phyloP scores from a whole-genome alignment of 2,329 filamentous ascomycete species.

The Ciborinia camelliae region DNA sequence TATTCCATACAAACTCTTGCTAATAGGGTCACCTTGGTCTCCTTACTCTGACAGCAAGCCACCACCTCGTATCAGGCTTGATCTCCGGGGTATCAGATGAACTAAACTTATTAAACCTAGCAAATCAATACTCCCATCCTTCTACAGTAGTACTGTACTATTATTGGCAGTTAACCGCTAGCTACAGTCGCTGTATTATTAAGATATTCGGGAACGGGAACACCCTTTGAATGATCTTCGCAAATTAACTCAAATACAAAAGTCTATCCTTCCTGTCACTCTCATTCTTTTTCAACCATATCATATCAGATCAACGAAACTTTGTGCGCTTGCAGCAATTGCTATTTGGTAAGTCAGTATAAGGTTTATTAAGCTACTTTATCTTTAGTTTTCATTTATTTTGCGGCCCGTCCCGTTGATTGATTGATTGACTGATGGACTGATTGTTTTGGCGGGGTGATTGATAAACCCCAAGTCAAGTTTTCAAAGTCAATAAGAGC shows the following conservation, averaged over 20 bases:
- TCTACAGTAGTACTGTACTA: too few species aligned
- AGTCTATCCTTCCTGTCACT: neutral
- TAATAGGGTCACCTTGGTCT: too few species aligned
- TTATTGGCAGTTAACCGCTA: neutral
- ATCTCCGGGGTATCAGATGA: neutral
- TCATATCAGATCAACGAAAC: neutral
- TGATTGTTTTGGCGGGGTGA: neutral
- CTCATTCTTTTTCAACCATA: neutral
- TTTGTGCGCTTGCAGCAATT: neutral
- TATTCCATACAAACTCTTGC: neutral
- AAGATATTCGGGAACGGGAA: neutral
- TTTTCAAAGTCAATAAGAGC: neutral
- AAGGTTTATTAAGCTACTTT: neutral
- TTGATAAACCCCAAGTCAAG: neutral
- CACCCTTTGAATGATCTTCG: neutral
- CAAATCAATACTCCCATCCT: neutral
- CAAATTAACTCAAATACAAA: neutral
- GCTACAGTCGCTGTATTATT: too few species aligned
- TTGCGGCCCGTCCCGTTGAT: neutral
- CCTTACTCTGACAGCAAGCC: conserved; percentile 9
- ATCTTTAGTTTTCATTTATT: neutral
- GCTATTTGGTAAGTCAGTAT: neutral
- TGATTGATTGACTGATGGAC: too few species aligned
- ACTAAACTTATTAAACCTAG: neutral
- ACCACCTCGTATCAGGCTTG: conserved; percentile 7